Evolutionary conservation across 2,329 filamentous ascomycete genomes (phyloP), one percentile per base, ranked within the genome.

Genomic region (Fusarium papillatum): DNA sequence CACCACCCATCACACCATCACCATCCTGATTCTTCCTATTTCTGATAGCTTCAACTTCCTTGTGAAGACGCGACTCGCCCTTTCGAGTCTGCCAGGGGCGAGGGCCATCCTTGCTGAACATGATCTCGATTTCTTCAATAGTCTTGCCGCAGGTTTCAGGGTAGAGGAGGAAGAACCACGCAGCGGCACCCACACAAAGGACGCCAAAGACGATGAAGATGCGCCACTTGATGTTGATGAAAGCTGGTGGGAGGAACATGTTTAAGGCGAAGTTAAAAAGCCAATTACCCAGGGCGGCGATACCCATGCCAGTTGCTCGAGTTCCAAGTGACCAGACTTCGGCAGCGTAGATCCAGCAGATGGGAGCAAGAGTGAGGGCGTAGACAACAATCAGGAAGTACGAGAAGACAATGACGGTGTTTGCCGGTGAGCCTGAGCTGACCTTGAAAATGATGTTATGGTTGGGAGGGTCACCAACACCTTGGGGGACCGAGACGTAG

Each of bases 81-180:
- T 55, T 55, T 13, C 50, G 50, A 55, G 50, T 55, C 26, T 55
- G 50, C 53, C 53, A 59, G 13, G 53, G 29, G 8, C 34, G 34
- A 34, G 53, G 53, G 2, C 53, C 53, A 31, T 61, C 59, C 22
- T 41, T 61, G 10, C 13, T 38, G 19, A 61, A 61, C 36, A 61
- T 61, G 13, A 38, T 65, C 61, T 68, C 65, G 26, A 68, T 62
- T 39, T 68, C 65, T 41, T 62, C 65, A 14, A 68, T 43, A 1
- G 53, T 50, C 41, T 68, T 68, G 29, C 65, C 53, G 24, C 26
- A 50, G 11, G 39, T 34, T 43, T 62, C 53, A 17, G 41, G 57
- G 39, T 38, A 36, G 26, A 62, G 60, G 36, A 61, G 50, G 16
- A 68, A 43, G 31, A 31, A 31, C 57, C 55, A 68, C 10, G 13